phyloP scores from a whole-genome alignment of 306 rosid genomes.

The Inga oerstediana region DNA sequence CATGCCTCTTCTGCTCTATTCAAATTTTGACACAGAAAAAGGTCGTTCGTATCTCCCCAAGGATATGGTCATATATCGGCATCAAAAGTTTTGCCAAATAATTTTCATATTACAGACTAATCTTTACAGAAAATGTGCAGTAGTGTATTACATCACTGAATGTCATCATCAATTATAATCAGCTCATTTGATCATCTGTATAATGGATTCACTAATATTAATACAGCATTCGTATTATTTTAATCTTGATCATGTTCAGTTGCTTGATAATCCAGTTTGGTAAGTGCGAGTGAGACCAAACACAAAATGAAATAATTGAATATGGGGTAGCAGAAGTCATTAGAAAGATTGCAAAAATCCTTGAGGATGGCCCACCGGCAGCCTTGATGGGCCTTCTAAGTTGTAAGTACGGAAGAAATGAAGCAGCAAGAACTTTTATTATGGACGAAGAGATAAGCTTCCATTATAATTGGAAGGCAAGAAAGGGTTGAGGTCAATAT shows the following conservation, averaged over 20 bases:
- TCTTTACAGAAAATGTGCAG: not conserved
- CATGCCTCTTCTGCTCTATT: not conserved
- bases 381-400: not conserved
- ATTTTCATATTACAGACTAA: not conserved
- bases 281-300: not conserved
- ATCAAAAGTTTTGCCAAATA: not conserved
- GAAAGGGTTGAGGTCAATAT: slow-evolving; percentile 28
- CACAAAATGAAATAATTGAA: slow-evolving; percentile 10
- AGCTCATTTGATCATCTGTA: not conserved
- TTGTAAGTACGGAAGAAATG: slow-evolving; percentile 11
- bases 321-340: slow-evolving; percentile 5
- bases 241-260: not conserved
- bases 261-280: not conserved
- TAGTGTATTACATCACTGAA: not conserved
- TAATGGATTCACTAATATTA: not conserved
- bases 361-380: slow-evolving; percentile 29
- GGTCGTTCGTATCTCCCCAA: not conserved
- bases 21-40: not conserved
- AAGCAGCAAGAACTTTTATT: slow-evolving; percentile 15
- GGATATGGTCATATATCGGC: not conserved
- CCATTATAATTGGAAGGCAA: not conserved
- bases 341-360: slow-evolving; percentile 39
- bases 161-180: not conserved
- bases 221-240: not conserved
- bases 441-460: slow-evolving; percentile 21